A percentile compares a stretch with the other conserved stretches of the same genome.
These are phyloP conservation scores for Geosiphon pyriformis DNA, from an alignment of 192 early-diverging fungal genomes.

Conservation along the genomic window DNA sequence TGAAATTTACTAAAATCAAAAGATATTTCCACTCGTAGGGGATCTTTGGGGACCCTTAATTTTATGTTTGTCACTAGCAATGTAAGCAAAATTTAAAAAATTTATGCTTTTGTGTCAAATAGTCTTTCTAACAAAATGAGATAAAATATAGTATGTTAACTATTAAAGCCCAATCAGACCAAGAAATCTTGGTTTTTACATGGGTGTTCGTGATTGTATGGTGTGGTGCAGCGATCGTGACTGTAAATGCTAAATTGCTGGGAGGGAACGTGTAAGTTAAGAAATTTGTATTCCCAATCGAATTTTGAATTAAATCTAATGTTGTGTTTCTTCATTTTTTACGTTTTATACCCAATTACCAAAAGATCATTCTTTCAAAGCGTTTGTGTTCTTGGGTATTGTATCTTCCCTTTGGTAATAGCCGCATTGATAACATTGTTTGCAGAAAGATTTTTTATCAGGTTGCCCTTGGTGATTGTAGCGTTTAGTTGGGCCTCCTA, in stretches of 20 bases:
- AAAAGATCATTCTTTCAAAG: slow-evolving; percentile 91
- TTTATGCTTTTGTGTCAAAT: neutral
- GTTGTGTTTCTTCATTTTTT: too few relatives aligned
- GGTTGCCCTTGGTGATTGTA: slow-evolving; percentile 65
- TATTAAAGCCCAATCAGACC: slow-evolving; percentile 68
- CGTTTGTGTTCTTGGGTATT: slow-evolving; percentile 96
- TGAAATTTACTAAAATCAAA: slow-evolving; percentile 5
- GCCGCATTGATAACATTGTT: slow-evolving; percentile 71
- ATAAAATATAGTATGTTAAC: slow-evolving; percentile 73
- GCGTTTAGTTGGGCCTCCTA: slow-evolving; percentile 87
- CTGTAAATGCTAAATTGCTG: slow-evolving; percentile 91
- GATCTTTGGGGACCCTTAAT: slow-evolving; percentile 95
- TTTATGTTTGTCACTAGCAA: slow-evolving; percentile 84
- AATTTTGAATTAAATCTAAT: too few relatives aligned
- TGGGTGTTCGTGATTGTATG: slow-evolving; percentile 93
- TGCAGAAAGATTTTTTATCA: slow-evolving; percentile 58
- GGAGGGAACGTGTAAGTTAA: slow-evolving; percentile 79
- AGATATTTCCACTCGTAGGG: slow-evolving; percentile 53
- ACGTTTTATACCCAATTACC: too few relatives aligned
- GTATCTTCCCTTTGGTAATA: slow-evolving; percentile 87
- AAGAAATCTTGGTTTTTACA: slow-evolving; percentile 84
- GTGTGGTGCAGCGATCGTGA: slow-evolving; percentile 89
- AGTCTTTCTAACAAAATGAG: too few relatives aligned
- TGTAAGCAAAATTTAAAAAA: slow-evolving; percentile 46
- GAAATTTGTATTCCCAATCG: too few relatives aligned